Percentiles rank a stretch among this genome's conserved stretches.
Conservation (phyloP, 2,329 filamentous ascomycete species). For the Scedosporium dehoogii region DNA sequence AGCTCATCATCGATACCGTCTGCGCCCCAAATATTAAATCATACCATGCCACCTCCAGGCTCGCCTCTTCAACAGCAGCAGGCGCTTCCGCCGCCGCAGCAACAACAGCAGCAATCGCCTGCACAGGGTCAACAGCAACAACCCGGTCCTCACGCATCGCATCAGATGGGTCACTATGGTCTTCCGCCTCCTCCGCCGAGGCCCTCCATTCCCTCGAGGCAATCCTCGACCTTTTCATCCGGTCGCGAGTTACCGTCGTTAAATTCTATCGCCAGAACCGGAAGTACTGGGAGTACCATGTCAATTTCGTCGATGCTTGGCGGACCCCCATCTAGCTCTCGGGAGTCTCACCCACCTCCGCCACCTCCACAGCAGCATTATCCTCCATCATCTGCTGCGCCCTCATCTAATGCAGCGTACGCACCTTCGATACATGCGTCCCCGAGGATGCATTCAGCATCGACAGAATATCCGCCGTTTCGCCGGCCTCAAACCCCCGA, state of each 20-base stretch:
- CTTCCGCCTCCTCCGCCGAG: constrained; percentile 37
- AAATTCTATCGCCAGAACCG: constrained; percentile 36
- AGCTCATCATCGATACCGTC: constrained; percentile 34
- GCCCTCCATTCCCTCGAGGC: constrained; percentile 31
- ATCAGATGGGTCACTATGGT: constrained; percentile 24
- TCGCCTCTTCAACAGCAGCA: constrained; percentile 27
- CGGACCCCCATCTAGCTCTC: constrained; percentile 32
- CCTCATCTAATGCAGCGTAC: constrained; percentile 34
- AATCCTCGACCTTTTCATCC: constrained; percentile 33
- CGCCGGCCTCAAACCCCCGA: constrained; percentile 67
- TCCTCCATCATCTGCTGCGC: constrained; percentile 28
- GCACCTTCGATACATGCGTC: constrained; percentile 42
- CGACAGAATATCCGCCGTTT: constrained; percentile 51
- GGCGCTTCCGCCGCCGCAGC: constrained; percentile 18
- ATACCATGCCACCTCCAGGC: constrained; percentile 35
- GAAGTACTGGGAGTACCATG: constrained; percentile 43
- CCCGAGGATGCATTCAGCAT: constrained; percentile 42
- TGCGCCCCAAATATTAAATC: constrained; percentile 23
- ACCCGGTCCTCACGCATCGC: constrained; percentile 19
- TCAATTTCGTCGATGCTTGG: constrained; percentile 53
- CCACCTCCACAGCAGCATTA: constrained; percentile 29
- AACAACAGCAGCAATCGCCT: constrained; percentile 17
- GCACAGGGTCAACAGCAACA: constrained; percentile 9
- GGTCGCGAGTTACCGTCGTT: constrained; percentile 45
- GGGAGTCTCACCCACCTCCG: constrained; percentile 30